Evolutionary conservation across 495 filamentous ascomycete genomes (phyloP).

Genomic region (Neurospora sp.): DNA sequence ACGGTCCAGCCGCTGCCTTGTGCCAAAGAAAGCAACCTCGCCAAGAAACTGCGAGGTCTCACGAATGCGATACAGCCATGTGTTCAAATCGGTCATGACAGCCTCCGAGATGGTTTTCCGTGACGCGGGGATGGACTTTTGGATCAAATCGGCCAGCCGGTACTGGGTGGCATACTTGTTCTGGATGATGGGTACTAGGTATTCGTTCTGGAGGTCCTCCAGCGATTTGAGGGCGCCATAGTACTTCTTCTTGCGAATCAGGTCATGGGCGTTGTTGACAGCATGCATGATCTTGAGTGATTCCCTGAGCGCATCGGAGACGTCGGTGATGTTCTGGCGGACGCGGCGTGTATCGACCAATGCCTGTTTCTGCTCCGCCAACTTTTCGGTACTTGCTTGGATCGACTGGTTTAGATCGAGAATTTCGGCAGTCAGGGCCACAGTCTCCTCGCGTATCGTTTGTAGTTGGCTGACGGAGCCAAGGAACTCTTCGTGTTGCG

Average conservation of each 20-base stretch:
- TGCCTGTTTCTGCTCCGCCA: constrained; percentile 89
- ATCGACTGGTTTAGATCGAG: constrained; percentile 87
- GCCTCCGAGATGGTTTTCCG: constrained; percentile 89
- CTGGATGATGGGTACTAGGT: constrained; percentile 52
- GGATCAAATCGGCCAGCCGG: constrained; percentile 92
- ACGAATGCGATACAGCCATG: constrained; percentile 92
- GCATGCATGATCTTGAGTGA: constrained; percentile 86
- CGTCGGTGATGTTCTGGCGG: constrained; percentile 92
- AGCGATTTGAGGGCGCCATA: constrained; percentile 89
- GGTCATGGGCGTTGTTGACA: constrained; percentile 88
- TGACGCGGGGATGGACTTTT: constrained; percentile 85
- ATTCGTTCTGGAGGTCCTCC: constrained; percentile 93
- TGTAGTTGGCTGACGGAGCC: constrained; percentile 86
- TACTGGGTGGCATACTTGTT: constrained; percentile 82
- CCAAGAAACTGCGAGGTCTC: constrained; percentile 93
- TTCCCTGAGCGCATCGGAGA: constrained; percentile 77
- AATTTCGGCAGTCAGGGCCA: constrained; percentile 81
- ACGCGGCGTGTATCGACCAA: constrained; percentile 84
- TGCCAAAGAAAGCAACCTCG: constrained; percentile 95
- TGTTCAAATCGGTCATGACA: constrained; percentile 95
- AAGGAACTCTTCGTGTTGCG: constrained; percentile 94
- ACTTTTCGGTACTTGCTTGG: constrained; percentile 86
- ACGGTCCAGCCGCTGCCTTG: constrained; percentile 71
- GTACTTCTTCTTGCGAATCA: constrained; percentile 84
- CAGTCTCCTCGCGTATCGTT: constrained; percentile 78